A percentile compares a stretch with the other conserved stretches of the same genome.
Evolutionary conservation across 345 rosid genomes (phyloP).

Genomic region (Gynandropsis gynandra): DNA sequence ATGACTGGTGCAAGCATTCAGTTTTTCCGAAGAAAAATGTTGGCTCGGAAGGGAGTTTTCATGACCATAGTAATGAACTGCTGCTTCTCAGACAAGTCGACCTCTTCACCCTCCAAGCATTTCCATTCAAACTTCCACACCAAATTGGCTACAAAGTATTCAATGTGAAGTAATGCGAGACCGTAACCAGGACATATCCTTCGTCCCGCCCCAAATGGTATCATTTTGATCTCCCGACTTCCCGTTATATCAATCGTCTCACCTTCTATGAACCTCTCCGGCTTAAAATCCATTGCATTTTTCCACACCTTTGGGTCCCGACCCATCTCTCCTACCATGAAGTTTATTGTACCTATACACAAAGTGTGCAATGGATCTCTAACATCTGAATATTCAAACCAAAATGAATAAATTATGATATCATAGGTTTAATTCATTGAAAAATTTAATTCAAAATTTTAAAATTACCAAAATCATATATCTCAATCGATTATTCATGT

Average conservation of each 20-base stretch:
- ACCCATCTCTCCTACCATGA: constrained; percentile 35
- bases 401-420: no score
- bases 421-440: no score
- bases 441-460: no score
- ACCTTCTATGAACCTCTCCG: constrained; percentile 28
- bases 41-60: constrained; percentile 28
- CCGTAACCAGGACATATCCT: constrained; percentile 32
- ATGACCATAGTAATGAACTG: constrained; percentile 34
- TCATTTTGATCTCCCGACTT: constrained; percentile 34
- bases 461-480: no score
- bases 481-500: no score
- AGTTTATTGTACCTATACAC: constrained; percentile 24
- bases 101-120: constrained; percentile 29
- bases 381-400: no score
- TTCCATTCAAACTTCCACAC: constrained; percentile 34
- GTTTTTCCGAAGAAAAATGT: constrained; percentile 20
- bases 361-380: not conserved
- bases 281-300: constrained; percentile 27
- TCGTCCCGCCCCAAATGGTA: constrained; percentile 33
- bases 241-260: constrained; percentile 28
- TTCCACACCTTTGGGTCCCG: constrained; percentile 29
- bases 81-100: constrained; percentile 29
- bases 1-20: no score
- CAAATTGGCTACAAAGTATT: constrained; percentile 26
- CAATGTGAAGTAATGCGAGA: constrained; percentile 29